Percentiles rank a stretch among this genome's conserved stretches.
These are phyloP conservation scores for Tuber microsphaerosporum DNA, from an alignment of 495 filamentous ascomycete genomes.

Conservation along the genomic window DNA sequence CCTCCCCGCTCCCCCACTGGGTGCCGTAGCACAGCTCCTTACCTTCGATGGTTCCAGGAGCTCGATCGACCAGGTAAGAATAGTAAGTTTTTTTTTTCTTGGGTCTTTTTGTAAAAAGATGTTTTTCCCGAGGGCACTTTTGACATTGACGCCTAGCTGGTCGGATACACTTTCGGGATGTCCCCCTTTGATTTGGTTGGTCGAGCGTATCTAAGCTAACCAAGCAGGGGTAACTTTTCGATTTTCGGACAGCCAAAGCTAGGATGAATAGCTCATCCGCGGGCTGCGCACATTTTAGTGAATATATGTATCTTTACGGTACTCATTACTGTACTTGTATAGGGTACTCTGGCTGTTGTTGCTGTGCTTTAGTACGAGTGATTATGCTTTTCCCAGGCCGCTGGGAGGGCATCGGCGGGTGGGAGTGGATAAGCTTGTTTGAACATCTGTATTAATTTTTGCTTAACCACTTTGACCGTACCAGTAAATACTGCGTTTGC, in stretches of 20 bases:
- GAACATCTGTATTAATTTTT: not conserved
- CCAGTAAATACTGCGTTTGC: not conserved
- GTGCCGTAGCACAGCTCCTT: not conserved
- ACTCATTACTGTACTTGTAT: not conserved
- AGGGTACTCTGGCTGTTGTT: too few species aligned
- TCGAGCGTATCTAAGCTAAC: not conserved
- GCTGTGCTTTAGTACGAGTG: not conserved
- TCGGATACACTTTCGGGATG: not conserved
- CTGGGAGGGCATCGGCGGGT: not conserved
- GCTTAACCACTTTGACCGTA: not conserved
- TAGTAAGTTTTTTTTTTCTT: not conserved
- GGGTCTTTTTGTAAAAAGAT: not conserved
- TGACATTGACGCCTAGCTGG: not conserved
- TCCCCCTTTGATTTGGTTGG: not conserved
- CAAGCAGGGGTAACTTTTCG: not conserved
- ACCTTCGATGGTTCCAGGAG: not conserved
- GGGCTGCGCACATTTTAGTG: not conserved
- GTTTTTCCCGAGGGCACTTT: not conserved
- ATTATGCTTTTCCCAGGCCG: not conserved
- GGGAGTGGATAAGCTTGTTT: constrained; percentile 4
- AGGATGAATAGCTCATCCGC: not conserved
- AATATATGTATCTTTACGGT: not conserved
- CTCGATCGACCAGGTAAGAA: not conserved
- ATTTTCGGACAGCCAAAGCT: not conserved
- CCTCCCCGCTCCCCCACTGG: not conserved